Conservation (phyloP, 129 eudicot genomes). For the Scalesia atractyloides region DNA sequence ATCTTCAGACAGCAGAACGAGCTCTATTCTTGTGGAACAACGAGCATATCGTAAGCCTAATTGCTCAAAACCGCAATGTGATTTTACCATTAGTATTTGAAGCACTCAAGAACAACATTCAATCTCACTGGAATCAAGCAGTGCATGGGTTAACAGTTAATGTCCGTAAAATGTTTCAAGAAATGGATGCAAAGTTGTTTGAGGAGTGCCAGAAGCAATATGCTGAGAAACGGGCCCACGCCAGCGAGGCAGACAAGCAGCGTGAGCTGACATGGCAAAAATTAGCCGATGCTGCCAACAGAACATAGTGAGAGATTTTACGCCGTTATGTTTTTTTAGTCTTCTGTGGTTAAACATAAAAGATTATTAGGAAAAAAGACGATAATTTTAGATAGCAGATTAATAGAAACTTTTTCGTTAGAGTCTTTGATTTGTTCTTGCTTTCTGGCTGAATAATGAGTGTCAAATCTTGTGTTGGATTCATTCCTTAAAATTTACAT, state of each 20-base stretch:
- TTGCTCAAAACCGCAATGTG: conserved; percentile 55
- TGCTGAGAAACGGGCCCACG: conserved; percentile 49
- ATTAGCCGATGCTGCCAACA: conserved; percentile 41
- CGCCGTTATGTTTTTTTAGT: not conserved
- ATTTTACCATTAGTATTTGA: conserved; percentile 74
- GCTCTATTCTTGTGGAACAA: conserved; percentile 84
- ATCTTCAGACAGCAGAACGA: conserved; percentile 72
- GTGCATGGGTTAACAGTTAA: conserved; percentile 71
- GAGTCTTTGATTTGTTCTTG: not conserved
- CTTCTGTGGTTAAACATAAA: conserved; percentile 15
- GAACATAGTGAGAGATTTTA: conserved; percentile 2
- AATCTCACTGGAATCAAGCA: conserved; percentile 76
- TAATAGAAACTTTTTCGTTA: conserved; percentile 2
- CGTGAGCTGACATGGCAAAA: conserved; percentile 64
- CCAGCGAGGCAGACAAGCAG: conserved; percentile 47
- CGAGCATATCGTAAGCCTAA: conserved; percentile 63
- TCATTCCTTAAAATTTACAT: not conserved
- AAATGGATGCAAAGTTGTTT: conserved; percentile 67
- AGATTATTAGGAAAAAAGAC: not conserved
- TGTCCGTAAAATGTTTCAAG: conserved; percentile 71
- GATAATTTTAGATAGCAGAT: conserved; percentile 17
- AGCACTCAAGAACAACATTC: conserved; percentile 66
- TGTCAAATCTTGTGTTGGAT: conserved; percentile 12
- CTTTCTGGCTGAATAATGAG: not conserved
- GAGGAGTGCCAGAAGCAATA: conserved; percentile 72